Evolutionary conservation across 495 filamentous ascomycete genomes (phyloP), one percentile per base, ranked within the genome.

Genomic region (Lasiosphaeria ovina): DNA sequence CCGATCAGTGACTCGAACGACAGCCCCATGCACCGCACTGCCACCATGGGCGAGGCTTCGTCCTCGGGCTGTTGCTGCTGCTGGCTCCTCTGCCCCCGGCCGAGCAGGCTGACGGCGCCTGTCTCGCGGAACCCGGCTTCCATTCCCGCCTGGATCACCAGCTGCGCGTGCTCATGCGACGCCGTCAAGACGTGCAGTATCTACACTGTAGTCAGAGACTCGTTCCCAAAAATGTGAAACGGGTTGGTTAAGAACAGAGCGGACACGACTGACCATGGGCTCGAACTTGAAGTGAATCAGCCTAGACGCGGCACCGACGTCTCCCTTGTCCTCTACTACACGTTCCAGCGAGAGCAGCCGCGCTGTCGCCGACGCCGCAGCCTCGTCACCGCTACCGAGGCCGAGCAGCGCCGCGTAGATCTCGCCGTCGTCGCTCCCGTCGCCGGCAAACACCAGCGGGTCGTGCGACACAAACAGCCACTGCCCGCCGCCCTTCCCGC

Each of bases 381-480:
- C 50, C 33, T 65, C 61, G 5, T 63, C 61, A 11, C 67, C 65
- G 42, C 47, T 57, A 44, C 58, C 47, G 32, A 58, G 44, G 16
- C 38, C 38, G 1, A 47, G 44, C 5, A 47, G 44, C 8, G 5
- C 16, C 11, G 35, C 32, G 51, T 51, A 38, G 10, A 17, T 35
- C 45, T 24, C 16, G 35, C 33, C 48, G 4, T 34, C 49, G 9
- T 51, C 34, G 10, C 3, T 24, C 3, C 35, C 45, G 34, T 14
- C 35, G 8, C 17, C 54, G 35, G 3, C 54, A 31, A 8, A 16
- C 24, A 7, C 17, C 40, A 93, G 72, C 12, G 89, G 85, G 54
- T 89, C 85, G 76, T 98, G 93, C 45, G 89, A 92, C 40, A 94
- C 87, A 77, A 86, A 97, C 53, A 97, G 72, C 91, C 93, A 98